A percentile compares a stretch with the other conserved stretches of the same genome.
These are phyloP conservation scores for Citrullus colocynthis DNA, from an alignment of 306 rosid species.

Conservation along the genomic window DNA sequence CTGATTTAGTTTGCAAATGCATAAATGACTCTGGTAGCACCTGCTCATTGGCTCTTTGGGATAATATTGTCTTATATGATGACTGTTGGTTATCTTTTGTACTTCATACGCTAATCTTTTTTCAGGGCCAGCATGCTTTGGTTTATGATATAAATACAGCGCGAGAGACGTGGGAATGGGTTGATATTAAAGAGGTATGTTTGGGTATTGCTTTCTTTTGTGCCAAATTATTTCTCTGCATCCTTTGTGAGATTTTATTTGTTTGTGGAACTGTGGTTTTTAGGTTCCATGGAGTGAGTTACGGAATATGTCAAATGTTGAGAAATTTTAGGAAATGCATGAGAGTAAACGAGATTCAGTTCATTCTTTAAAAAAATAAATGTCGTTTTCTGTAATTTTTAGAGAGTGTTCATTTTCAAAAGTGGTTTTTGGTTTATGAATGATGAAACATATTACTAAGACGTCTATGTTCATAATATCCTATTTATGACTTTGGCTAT, in stretches of 20 bases:
- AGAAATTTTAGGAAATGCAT: neutral
- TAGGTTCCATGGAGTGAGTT: neutral
- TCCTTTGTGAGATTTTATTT: neutral
- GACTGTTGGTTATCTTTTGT: neutral
- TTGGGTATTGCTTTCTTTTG: neutral
- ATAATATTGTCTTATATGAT: neutral
- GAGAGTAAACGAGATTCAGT: neutral
- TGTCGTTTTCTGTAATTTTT: neutral
- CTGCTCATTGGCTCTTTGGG: neutral
- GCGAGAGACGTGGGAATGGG: constrained; percentile 56
- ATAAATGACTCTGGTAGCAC: neutral
- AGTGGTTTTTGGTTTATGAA: neutral
- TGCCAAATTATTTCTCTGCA: neutral
- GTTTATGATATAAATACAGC: constrained; percentile 41
- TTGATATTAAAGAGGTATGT: constrained; percentile 41
- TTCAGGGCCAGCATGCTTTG: constrained; percentile 41
- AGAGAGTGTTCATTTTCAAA: neutral
- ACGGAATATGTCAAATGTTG: neutral
- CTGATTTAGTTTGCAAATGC: neutral
- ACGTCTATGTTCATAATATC: neutral
- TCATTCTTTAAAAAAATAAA: neutral
- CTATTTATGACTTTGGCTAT: neutral
- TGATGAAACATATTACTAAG: neutral
- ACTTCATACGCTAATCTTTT: neutral
- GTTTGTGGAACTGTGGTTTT: neutral